Evolutionary conservation across 495 filamentous ascomycete species (phyloP).

Genomic region (Astrothelium macrocarpum): DNA sequence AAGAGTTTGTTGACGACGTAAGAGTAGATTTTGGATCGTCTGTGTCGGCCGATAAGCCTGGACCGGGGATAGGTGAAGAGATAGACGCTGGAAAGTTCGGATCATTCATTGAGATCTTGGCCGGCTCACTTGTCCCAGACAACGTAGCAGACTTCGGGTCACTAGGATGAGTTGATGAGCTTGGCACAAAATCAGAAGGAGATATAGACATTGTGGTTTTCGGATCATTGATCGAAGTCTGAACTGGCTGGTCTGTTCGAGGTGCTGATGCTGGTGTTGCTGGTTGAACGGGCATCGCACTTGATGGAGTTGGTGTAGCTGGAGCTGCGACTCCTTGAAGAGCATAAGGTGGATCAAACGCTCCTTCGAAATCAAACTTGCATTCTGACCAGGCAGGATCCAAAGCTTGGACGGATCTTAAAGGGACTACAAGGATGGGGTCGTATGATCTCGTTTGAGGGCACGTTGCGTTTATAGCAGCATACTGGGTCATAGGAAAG

Average conservation of each 20-base stretch:
- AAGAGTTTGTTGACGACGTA: background rate
- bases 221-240: background rate
- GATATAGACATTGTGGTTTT: background rate
- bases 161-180: background rate
- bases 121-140: background rate
- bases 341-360: background rate
- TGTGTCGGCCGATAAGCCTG: background rate
- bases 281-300: background rate
- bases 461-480: constrained; percentile 14
- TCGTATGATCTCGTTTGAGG: background rate
- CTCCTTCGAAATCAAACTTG: background rate
- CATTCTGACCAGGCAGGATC: background rate
- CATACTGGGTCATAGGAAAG: constrained; percentile 3
- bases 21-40: background rate
- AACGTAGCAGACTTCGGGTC: background rate
- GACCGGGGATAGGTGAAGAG: background rate
- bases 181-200: background rate
- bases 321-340: background rate
- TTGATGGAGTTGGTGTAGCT: background rate
- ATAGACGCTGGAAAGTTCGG: background rate
- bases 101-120: background rate
- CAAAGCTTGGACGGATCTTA: background rate
- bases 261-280: background rate
- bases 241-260: background rate
- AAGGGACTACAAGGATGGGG: background rate